phyloP scores from a whole-genome alignment of 805 yeast genomes.

The Tetrapisispora namnaoensis region DNA sequence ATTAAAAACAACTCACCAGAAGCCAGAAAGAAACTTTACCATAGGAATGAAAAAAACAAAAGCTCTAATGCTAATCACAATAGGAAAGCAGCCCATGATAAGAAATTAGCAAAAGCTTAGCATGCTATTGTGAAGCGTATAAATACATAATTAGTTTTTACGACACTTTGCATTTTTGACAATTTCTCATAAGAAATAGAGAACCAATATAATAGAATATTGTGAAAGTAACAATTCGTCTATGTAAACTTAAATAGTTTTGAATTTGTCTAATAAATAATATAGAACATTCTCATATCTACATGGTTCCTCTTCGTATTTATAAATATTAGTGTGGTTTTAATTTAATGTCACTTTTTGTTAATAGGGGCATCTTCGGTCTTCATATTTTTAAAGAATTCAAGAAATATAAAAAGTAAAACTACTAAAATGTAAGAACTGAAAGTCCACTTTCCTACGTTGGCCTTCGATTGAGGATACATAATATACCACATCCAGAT shows the following conservation, averaged over 20 bases:
- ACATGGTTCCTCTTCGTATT: no score
- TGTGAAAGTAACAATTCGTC: no score
- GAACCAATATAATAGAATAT: no score
- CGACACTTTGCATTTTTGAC: not conserved
- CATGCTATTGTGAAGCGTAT: not conserved
- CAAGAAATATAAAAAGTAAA: not conserved
- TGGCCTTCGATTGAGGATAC: no score
- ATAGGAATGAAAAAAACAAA: constrained; percentile 46
- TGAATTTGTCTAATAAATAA: no score
- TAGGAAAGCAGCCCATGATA: constrained; percentile 52
- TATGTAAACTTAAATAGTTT: no score
- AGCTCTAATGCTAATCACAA: constrained; percentile 53
- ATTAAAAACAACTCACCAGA: constrained; percentile 4
- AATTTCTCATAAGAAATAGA: no score
- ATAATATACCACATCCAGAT: not conserved
- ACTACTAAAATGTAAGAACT: no score
- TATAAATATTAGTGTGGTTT: no score
- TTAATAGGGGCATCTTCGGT: not conserved
- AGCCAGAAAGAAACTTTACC: constrained; percentile 29
- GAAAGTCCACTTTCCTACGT: no score
- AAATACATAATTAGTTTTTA: not conserved
- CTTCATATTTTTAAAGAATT: not conserved
- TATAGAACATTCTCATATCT: no score
- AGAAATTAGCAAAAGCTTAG: constrained; percentile 32
- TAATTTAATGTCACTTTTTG: no score